Conservation (phyloP, 2,329 filamentous ascomycete species). For the Beauveria brongniartii region DNA sequence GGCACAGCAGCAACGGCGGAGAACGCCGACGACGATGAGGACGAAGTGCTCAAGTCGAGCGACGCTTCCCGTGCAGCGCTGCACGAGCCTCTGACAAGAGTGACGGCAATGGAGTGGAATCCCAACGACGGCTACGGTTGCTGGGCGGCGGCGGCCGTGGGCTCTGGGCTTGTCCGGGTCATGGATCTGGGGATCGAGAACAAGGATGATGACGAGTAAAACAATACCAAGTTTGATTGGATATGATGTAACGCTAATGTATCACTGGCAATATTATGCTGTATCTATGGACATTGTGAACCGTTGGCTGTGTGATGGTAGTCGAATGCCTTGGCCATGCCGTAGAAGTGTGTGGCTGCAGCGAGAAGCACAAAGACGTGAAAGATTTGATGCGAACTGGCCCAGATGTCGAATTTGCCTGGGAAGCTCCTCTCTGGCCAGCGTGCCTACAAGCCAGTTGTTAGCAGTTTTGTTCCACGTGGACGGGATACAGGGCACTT, state of each 20-base stretch:
- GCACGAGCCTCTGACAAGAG: slow-evolving; percentile 54
- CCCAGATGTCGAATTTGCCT: slow-evolving; percentile 80
- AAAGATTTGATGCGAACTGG: slow-evolving; percentile 93
- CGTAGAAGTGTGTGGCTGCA: slow-evolving; percentile 71
- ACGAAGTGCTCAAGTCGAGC: slow-evolving; percentile 23
- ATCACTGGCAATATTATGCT: background rate
- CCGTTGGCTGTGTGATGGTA: slow-evolving; percentile 61
- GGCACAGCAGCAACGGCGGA: slow-evolving; percentile 19
- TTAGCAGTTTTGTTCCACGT: slow-evolving; percentile 12
- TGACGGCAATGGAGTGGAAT: slow-evolving; percentile 60
- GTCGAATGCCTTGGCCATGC: slow-evolving; percentile 78
- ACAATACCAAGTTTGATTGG: background rate
- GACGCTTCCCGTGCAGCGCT: slow-evolving; percentile 39
- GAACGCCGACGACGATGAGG: slow-evolving; percentile 25
- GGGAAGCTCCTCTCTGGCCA: slow-evolving; percentile 76
- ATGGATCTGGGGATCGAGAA: slow-evolving; percentile 54
- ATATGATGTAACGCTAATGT: background rate
- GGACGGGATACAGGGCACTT: slow-evolving; percentile 24
- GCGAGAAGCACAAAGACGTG: slow-evolving; percentile 83
- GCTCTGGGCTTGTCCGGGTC: slow-evolving; percentile 57
- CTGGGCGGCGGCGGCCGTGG: slow-evolving; percentile 60
- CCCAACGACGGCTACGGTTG: slow-evolving; percentile 56
- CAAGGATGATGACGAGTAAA: slow-evolving; percentile 10
- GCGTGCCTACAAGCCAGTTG: slow-evolving; percentile 43
- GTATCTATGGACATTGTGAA: slow-evolving; percentile 34